Evolutionary conservation across 305 asterid species (phyloP).

Genomic region (Fraxinus velutina): DNA sequence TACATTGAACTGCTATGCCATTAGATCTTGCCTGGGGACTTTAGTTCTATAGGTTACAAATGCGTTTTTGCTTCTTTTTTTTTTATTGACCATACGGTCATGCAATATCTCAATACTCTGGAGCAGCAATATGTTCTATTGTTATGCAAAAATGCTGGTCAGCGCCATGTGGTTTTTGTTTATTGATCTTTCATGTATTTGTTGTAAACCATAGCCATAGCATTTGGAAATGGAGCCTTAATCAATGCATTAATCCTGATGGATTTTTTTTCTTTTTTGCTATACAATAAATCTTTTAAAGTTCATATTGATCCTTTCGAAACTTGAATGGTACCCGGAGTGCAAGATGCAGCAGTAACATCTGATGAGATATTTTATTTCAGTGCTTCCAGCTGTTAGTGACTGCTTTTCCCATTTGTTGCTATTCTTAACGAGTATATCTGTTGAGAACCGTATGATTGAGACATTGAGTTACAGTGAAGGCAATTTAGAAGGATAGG

Average conservation of each 20-base stretch:
- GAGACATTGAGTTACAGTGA: background rate
- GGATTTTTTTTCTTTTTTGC: too few species aligned
- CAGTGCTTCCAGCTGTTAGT: background rate
- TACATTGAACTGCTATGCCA: constrained; percentile 23
- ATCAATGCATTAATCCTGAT: background rate
- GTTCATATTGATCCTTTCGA: background rate
- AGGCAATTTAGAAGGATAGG: background rate
- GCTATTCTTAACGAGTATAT: background rate
- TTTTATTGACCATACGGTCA: background rate
- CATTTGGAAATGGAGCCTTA: background rate
- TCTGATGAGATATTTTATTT: background rate
- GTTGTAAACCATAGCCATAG: background rate
- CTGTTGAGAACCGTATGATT: background rate
- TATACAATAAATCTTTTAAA: background rate
- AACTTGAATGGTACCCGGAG: background rate
- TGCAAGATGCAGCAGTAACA: background rate
- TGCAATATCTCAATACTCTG: background rate
- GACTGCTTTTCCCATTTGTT: background rate
- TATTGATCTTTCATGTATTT: background rate
- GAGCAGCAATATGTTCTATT: background rate
- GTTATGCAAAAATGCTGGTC: background rate
- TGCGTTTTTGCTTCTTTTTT: background rate
- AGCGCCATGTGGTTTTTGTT: background rate
- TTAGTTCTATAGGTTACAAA: background rate
- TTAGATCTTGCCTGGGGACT: constrained; percentile 2